Conservation (phyloP, 345 rosid genomes). For the Gossypium australe region DNA sequence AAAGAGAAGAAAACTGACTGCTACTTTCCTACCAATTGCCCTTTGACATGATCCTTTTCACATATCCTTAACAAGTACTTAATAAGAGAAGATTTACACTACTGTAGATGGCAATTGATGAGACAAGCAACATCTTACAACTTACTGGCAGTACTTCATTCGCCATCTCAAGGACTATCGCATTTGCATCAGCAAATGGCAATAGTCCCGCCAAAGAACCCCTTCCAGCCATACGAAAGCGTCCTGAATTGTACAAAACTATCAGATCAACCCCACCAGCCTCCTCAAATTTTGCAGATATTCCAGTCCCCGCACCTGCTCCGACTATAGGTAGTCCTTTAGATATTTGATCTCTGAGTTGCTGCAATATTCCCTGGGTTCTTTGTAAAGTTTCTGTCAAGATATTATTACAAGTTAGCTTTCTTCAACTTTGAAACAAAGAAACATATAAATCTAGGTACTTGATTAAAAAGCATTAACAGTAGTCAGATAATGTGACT, state of each 20-base stretch:
- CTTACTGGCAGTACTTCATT: conserved; percentile 93
- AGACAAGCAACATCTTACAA: conserved; percentile 8
- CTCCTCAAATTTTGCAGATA: conserved; percentile 97
- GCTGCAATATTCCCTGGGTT: conserved; percentile 59
- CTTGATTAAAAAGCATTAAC: not conserved
- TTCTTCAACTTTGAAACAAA: conserved; percentile 10
- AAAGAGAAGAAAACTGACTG: too few species aligned
- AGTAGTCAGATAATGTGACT: not conserved
- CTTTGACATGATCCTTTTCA: too few species aligned
- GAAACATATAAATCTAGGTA: conserved; percentile 13
- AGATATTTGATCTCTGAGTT: conserved; percentile 58
- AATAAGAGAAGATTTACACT: not conserved
- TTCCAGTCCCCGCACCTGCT: conserved; percentile 98
- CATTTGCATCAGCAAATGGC: conserved; percentile 96
- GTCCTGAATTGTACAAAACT: conserved; percentile 87
- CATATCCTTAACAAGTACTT: too few species aligned
- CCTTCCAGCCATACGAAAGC: conserved; percentile 98
- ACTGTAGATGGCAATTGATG: not conserved
- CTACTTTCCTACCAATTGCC: too few species aligned
- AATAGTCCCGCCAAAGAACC: conserved; percentile 91
- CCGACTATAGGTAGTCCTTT: conserved; percentile 81
- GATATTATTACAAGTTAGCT: conserved; percentile 13
- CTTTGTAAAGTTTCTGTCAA: conserved; percentile 66
- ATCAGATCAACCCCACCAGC: conserved; percentile 94
- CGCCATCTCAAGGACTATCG: conserved; percentile 83